phyloP scores from a whole-genome alignment of 169 alveolate genomes.

The Eimeria tenella region DNA sequence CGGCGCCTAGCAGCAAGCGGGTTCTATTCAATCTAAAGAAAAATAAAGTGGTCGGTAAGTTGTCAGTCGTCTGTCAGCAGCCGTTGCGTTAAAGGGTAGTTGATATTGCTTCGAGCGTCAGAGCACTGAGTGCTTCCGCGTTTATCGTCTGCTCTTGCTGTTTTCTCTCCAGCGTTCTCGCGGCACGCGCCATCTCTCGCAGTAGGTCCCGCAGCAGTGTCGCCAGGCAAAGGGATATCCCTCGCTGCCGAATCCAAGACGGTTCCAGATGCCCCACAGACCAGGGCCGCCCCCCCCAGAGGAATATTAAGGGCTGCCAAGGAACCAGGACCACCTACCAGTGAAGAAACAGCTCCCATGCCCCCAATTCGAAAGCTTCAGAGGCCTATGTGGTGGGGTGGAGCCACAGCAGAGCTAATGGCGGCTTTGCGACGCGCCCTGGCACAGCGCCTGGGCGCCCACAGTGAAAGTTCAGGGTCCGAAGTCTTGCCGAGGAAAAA shows the following conservation, averaged over 20 bases:
- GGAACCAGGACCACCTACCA: constrained; percentile 33
- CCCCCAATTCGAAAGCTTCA: constrained; percentile 22
- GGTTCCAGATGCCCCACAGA: not conserved
- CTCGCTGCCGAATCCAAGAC: not conserved
- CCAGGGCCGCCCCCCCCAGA: constrained; percentile 13
- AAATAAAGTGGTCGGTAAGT: constrained; percentile 36
- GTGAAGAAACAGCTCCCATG: constrained; percentile 56
- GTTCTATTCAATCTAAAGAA: constrained; percentile 26
- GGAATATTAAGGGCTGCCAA: constrained; percentile 34
- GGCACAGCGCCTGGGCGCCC: constrained; percentile 8
- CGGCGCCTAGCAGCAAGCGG: constrained; percentile 5
- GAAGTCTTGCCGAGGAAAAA: not conserved
- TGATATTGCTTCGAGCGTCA: not conserved
- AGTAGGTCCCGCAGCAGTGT: constrained; percentile 1
- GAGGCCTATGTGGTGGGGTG: constrained; percentile 15
- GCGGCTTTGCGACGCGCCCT: constrained; percentile 3
- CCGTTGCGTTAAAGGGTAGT: not conserved
- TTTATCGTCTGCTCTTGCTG: not conserved
- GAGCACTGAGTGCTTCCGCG: not conserved
- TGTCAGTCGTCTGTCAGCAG: not conserved
- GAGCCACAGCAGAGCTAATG: constrained; percentile 20
- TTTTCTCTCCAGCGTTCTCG: constrained; percentile 27
- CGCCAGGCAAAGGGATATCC: not conserved
- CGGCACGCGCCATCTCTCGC: constrained; percentile 45
- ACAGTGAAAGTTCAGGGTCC: not conserved